Evolutionary conservation across 352 stramenopile genomes (phyloP), one percentile per base, ranked within the genome.

Genomic region (Bremia lactucae): DNA sequence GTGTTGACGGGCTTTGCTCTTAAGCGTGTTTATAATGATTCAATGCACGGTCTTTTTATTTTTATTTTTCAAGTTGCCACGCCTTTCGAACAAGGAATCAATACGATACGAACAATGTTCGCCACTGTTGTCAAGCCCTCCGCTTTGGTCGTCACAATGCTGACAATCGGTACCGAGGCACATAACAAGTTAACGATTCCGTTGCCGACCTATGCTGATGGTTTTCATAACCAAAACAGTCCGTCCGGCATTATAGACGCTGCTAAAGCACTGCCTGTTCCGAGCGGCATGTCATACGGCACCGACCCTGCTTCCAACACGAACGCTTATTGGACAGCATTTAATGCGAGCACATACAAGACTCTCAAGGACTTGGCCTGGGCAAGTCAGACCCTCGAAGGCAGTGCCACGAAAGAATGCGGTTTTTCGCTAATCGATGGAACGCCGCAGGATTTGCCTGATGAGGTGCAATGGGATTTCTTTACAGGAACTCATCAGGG

Each of bases 101-200:
- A 37, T 23, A 4, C 6, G 31, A 15, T 22, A 6, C 15, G 4
- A 51, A 59, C 43, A 37, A 74, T 74, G 64, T 37, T 64, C n/a
- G n/a, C 40, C 19, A 52, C 25, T 5, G 39, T 35, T 16, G 18
- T 63, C 49, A 63, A 67, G 33, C 45, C 44, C 21, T 16, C 46
- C 29, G 40, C 48, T 5, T 24, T 68, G 5, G 46, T 51, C 15
- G 25, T 59, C 19, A 36, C 35, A 14, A 25, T 58, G 29, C 23
- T 70, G 19, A 28, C 43, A 6, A 21, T 51, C 11, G 56, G 48
- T 18, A 52, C 43, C 1, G 42, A 69, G 25, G 66, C 62, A 20
- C 66, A 77, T 48, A 65, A 68, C 53, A 59, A 67, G 11, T 72
- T 74, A 61, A 62, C 46, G 22, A 22, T 69, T 22, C 65, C 65